Evolutionary conservation across 345 rosid species (phyloP).

Genomic region (Excoecaria agallocha): DNA sequence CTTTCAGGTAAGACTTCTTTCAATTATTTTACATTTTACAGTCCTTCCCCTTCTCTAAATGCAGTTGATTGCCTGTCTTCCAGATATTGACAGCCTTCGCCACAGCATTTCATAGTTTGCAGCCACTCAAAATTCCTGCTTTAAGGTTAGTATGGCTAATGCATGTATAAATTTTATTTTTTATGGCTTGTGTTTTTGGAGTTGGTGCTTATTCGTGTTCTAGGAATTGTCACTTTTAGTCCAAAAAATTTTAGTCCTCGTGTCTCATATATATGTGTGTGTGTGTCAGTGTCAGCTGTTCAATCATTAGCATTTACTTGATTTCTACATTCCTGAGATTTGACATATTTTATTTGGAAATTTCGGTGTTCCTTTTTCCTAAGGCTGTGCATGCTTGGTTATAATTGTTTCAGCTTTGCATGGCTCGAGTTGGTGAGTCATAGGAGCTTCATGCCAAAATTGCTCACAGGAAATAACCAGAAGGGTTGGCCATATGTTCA

Average conservation of each 20-base stretch:
- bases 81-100: conserved; percentile 91
- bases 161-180: neutral
- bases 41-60: conserved; percentile 18
- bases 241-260: no score
- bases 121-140: conserved; percentile 87
- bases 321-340: neutral
- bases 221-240: neutral
- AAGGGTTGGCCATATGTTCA: conserved; percentile 96
- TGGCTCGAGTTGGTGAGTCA: conserved; percentile 98
- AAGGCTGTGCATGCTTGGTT: conserved; percentile 3
- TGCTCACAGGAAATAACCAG: conserved; percentile 75
- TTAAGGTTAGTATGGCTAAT: conserved; percentile 59
- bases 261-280: no score
- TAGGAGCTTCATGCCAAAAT: conserved; percentile 96
- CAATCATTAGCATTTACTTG: neutral
- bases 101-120: conserved; percentile 78
- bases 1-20: conserved; percentile 58
- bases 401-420: conserved; percentile 65
- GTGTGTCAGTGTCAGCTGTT: neutral
- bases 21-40: neutral
- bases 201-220: neutral
- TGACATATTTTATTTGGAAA: neutral
- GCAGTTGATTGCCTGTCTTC: conserved; percentile 15
- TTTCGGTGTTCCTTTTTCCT: neutral
- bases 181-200: neutral